A percentile compares a stretch with the other conserved stretches of the same genome.
These are phyloP conservation scores for Thalia dealbata DNA, from an alignment of 176 grass and related monocot genomes.

Conservation along the genomic window DNA sequence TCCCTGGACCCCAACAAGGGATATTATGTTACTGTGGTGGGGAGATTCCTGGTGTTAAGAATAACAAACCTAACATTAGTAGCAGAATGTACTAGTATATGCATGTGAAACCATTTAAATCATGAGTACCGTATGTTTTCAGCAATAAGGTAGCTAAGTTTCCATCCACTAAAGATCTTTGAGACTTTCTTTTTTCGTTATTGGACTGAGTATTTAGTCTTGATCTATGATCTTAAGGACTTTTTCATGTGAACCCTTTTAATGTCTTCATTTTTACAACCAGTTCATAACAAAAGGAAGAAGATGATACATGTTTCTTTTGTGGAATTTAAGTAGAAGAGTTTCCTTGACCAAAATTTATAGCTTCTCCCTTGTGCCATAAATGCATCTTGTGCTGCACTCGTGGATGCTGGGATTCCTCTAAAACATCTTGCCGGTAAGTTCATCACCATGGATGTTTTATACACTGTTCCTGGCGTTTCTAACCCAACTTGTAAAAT, in stretches of 20 bases:
- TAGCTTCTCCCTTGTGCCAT: conserved; percentile 94
- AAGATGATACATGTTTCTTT: not conserved
- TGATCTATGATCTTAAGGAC: not conserved
- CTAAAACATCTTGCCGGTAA: conserved; percentile 89
- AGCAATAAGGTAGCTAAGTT: not conserved
- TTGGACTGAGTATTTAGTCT: not conserved
- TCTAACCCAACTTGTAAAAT: conserved; percentile 21
- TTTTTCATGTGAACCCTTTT: not conserved
- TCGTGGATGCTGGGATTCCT: conserved; percentile 67
- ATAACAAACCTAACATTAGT: not conserved
- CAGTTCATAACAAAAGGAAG: not conserved
- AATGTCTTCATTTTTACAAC: not conserved
- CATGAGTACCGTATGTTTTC: not conserved
- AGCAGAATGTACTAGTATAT: not conserved
- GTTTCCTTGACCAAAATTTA: conserved; percentile 37
- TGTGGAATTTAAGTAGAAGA: not conserved
- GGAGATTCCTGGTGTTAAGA: not conserved
- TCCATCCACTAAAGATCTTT: not conserved
- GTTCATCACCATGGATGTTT: conserved; percentile 2
- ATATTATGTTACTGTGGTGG: not conserved
- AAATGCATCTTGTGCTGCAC: conserved; percentile 78
- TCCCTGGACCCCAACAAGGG: not conserved
- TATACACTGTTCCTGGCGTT: conserved; percentile 4
- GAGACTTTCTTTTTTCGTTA: not conserved
- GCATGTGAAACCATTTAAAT: not conserved